A percentile compares a stretch with the other conserved stretches of the same genome.
Evolutionary conservation across 2,329 filamentous ascomycete species (phyloP).

Genomic region (Sphaerulina populicola): DNA sequence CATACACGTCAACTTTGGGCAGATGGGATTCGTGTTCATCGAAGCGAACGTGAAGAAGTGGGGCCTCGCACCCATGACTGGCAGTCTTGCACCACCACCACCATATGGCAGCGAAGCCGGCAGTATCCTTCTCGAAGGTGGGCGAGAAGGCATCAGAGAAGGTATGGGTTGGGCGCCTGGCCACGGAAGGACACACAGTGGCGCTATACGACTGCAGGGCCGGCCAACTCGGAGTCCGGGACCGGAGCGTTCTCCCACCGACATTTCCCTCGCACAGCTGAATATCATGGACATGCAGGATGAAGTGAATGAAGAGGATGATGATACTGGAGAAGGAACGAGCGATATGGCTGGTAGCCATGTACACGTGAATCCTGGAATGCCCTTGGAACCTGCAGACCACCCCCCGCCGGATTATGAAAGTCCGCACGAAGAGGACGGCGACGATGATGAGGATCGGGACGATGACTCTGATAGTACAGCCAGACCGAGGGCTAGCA

Average conservation of each 20-base stretch:
- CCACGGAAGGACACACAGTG: constrained; percentile 67
- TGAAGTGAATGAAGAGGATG: constrained; percentile 35
- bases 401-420: constrained; percentile 43
- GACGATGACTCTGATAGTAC: constrained; percentile 20
- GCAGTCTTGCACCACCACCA: constrained; percentile 85
- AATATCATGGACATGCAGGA: constrained; percentile 55
- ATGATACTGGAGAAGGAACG: constrained; percentile 22
- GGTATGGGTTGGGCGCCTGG: constrained; percentile 50
- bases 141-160: constrained; percentile 48
- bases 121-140: constrained; percentile 86
- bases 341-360: constrained; percentile 20
- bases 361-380: constrained; percentile 22
- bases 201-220: constrained; percentile 63
- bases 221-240: constrained; percentile 71
- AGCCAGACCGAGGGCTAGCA: constrained; percentile 18
- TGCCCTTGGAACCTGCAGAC: constrained; percentile 30
- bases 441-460: constrained; percentile 9
- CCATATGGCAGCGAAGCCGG: constrained; percentile 96
- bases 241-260: constrained; percentile 81
- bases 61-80: constrained; percentile 92
- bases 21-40: constrained; percentile 97
- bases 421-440: constrained; percentile 33
- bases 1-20: constrained; percentile 94
- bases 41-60: constrained; percentile 99
- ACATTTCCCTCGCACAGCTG: constrained; percentile 86